A percentile compares a stretch with the other conserved stretches of the same genome.
Evolutionary conservation across 495 filamentous ascomycete genomes (phyloP).

Genomic region (Ramalina intermedia): DNA sequence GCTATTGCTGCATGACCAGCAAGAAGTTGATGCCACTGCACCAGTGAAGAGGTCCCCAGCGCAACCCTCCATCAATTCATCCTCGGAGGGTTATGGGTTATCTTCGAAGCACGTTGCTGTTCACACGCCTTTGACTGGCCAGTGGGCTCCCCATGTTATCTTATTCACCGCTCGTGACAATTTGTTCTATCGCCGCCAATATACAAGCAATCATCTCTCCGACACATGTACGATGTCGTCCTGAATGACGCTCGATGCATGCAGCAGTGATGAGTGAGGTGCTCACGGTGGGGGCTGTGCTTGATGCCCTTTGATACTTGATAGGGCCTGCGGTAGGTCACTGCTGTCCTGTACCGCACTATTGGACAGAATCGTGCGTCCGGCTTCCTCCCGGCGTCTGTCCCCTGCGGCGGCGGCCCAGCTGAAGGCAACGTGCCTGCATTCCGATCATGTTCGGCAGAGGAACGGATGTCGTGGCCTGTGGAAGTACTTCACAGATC

Average conservation of each 20-base stretch:
- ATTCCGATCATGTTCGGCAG: background rate
- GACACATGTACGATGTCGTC: background rate
- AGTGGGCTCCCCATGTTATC: background rate
- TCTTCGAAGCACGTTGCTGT: background rate
- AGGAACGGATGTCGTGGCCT: no score
- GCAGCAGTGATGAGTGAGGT: background rate
- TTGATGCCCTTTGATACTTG: background rate
- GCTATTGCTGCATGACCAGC: background rate
- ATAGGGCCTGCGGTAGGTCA: background rate
- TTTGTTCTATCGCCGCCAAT: background rate
- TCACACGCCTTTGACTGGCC: background rate
- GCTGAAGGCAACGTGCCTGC: background rate
- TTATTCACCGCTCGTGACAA: background rate
- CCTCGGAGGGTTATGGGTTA: background rate
- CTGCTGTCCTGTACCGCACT: background rate
- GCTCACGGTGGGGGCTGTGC: background rate
- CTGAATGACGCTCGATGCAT: background rate
- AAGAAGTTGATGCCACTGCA: background rate
- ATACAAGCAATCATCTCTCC: background rate
- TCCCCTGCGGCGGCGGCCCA: background rate
- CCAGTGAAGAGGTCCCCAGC: background rate
- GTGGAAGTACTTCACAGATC: no score
- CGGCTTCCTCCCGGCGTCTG: background rate
- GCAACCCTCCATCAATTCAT: background rate
- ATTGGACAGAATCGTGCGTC: background rate